A percentile compares a stretch with the other conserved stretches of the same genome.
Conservation (phyloP, 768 basidiomycete species). For the Paxillus ammoniavirescens region DNA sequence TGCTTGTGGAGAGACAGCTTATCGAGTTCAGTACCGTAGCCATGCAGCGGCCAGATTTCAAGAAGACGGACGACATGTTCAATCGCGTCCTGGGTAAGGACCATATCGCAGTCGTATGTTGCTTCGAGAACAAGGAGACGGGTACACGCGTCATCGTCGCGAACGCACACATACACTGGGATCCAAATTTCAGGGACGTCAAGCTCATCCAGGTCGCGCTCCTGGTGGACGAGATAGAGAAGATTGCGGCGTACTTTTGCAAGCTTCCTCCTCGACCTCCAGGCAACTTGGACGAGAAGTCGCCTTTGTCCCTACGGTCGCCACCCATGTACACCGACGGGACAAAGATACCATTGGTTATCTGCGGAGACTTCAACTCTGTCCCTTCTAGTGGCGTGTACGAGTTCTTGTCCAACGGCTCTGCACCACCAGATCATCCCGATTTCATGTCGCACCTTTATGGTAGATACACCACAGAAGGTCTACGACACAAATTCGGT, state of each 20-base stretch:
- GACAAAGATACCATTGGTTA: constrained; percentile 83
- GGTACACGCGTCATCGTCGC: constrained; percentile 87
- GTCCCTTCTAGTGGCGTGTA: constrained; percentile 84
- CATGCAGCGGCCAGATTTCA: constrained; percentile 90
- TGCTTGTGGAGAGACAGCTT: constrained; percentile 89
- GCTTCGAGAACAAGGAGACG: constrained; percentile 84
- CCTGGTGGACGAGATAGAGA: constrained; percentile 89
- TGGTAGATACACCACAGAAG: constrained; percentile 89
- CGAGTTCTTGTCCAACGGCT: constrained; percentile 81
- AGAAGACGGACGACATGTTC: constrained; percentile 99
- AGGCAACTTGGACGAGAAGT: constrained; percentile 26
- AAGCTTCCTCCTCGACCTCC: constrained; percentile 71
- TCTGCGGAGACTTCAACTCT: constrained; percentile 98
- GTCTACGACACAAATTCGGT: constrained; percentile 73
- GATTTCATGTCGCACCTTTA: constrained; percentile 94
- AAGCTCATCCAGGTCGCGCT: constrained; percentile 96
- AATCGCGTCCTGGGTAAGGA: constrained; percentile 96
- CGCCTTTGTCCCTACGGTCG: constrained; percentile 37
- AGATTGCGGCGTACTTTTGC: constrained; percentile 82
- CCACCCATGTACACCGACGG: constrained; percentile 79
- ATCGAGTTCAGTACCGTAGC: constrained; percentile 93
- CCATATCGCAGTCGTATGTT: constrained; percentile 83
- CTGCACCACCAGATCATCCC: constrained; percentile 67
- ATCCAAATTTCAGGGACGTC: constrained; percentile 89
- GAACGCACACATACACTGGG: constrained; percentile 93